Percentiles rank a stretch among this genome's conserved stretches.
phyloP scores from a whole-genome alignment of 1,139 yeast species.

The Debaryomyces sp. region DNA sequence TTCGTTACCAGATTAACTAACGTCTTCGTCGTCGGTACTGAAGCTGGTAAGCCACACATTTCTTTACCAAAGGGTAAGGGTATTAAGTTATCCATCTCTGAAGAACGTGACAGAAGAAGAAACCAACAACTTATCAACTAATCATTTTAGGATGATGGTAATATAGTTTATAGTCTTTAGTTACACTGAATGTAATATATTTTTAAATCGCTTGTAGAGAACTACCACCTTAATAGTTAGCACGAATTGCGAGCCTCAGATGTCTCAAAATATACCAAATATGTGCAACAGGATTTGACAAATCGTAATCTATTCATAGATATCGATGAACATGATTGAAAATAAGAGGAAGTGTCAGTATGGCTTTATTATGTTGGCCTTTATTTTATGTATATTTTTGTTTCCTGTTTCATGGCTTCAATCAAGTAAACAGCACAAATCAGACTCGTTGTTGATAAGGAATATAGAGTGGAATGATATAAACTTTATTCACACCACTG shows the following conservation, averaged over 20 bases:
- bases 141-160: slow-evolving; percentile 11
- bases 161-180: slow-evolving; percentile 6
- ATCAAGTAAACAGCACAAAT: background rate
- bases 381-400: background rate
- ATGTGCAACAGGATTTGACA: background rate
- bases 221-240: background rate
- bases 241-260: background rate
- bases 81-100: slow-evolving; percentile 95
- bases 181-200: slow-evolving; percentile 11
- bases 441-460: slow-evolving; percentile 25
- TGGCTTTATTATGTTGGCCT: background rate
- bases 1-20: slow-evolving; percentile 97
- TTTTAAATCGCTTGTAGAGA: background rate
- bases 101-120: slow-evolving; percentile 99
- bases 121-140: slow-evolving; percentile 58
- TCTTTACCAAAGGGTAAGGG: slow-evolving; percentile 99
- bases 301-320: background rate
- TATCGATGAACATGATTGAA: background rate
- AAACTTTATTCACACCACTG: slow-evolving; percentile 90
- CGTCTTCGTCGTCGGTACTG: slow-evolving; percentile 93
- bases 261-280: background rate
- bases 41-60: slow-evolving; percentile 95
- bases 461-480: slow-evolving; percentile 66
- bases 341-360: background rate
- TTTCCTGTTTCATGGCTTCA: background rate